Base-by-base conservation (phyloP, 192 early-diverging fungal genomes). In the Entomortierella parvispora region DNA sequence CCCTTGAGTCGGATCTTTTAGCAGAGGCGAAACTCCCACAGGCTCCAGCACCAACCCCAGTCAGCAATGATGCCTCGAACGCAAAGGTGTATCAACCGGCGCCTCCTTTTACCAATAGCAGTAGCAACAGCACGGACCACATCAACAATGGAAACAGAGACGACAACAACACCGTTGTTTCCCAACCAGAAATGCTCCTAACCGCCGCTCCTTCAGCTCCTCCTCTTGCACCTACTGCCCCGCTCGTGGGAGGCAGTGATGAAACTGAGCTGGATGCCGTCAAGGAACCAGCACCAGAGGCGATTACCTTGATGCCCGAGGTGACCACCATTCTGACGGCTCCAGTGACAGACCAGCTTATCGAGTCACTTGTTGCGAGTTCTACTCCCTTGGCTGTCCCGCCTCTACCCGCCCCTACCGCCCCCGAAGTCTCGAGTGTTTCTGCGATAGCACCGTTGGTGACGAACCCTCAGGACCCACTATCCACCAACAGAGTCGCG, bases 21-120 rank as follows among this genome's bases (percentile, higher is more conserved):
- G 31, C 42, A 22, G 63, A 65, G 42, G 48, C 43, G 4, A 26
- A 18, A 20, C 32, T 51, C 26, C 52, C 63, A 11, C 50, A 18
- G 7, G 63, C 26, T 22, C 63, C 52, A 20, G 63, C 63, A 32
- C 40, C 63, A 6, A 65, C 63, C 5, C 63, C 63, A 6, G 51
- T 55, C 26, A 10, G 40, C 2, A 12, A 15, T 2, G 8, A 32
- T 28, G 26, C 37, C 10, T 15, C 23, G 37, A 17, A 31, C 4
- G 25, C 50, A 62, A 17, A 3, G 28, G 14, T 48, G 47, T n/a
- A 47, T 28, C 32, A 11, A 1, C 29, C 29, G 26, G 28, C 22
- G 2, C 45, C 29, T 7, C 22, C 25, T 11, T 34, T 26, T 22
- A 17, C 10, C 29, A 33, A n/a, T 4, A 28, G 32, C 32, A 40